Conservation (phyloP, 345 rosid species). For the thale cress (Arabidopsis thaliana) region TAIR10.1 NC_003075.7:14361501-14362000, state of each 20-base stretch:
- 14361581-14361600: constrained; percentile 19
- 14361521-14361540: constrained; percentile 8
- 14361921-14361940: constrained; percentile 48
- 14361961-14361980: constrained; percentile 34
- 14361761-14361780: constrained; percentile 34
- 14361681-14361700: constrained; percentile 32
- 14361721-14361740: background rate
- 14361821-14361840: constrained; percentile 30
- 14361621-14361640: constrained; percentile 24
- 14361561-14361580: background rate
- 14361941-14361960: constrained; percentile 44
- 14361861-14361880: constrained; percentile 47
- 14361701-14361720: background rate
- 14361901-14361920: constrained; percentile 49
- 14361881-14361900: constrained; percentile 46
- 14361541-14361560: constrained; percentile 5
- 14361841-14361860: constrained; percentile 45
- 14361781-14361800: constrained; percentile 42
- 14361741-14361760: constrained; percentile 4
- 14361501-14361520: background rate
- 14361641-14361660: constrained; percentile 19
- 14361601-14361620: constrained; percentile 30
- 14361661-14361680: constrained; percentile 37
- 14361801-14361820: constrained; percentile 38
- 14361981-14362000: constrained; percentile 21